Percentiles rank a stretch among this genome's conserved stretches.
These are phyloP conservation scores for Fusarium sp. DNA, from an alignment of 2,329 filamentous ascomycete genomes.

Conservation along the genomic window DNA sequence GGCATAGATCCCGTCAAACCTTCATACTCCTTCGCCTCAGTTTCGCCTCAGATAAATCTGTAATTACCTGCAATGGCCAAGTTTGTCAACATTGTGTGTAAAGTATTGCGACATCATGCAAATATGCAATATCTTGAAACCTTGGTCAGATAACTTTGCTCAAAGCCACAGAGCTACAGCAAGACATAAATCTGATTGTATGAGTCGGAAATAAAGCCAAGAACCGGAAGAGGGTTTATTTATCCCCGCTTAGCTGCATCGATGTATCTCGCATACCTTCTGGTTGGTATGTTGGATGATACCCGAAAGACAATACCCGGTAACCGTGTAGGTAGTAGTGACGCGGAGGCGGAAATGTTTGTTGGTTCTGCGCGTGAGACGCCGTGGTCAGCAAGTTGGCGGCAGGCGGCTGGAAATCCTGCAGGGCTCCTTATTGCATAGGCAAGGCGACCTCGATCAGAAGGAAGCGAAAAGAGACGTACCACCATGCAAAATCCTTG, in stretches of 20 bases:
- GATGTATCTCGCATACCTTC: constrained; percentile 1
- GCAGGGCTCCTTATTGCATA: constrained; percentile 10
- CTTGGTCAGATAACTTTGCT: neutral
- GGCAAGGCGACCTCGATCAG: constrained; percentile 12
- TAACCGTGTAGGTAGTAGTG: neutral
- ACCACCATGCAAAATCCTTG: constrained; percentile 18
- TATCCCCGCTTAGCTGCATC: constrained; percentile 2
- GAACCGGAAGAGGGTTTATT: neutral
- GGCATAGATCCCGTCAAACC: neutral
- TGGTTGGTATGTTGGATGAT: constrained; percentile 5
- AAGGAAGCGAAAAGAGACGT: constrained; percentile 14
- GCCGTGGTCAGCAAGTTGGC: constrained; percentile 16
- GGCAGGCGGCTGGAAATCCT: constrained; percentile 15
- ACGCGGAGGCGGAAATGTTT: constrained; percentile 2
- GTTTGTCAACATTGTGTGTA: constrained; percentile 2
- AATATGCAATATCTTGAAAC: neutral
- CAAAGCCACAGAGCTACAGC: neutral
- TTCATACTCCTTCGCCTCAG: constrained; percentile 21
- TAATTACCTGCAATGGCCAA: neutral
- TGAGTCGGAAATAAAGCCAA: constrained; percentile 9
- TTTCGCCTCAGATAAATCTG: constrained; percentile 19
- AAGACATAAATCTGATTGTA: constrained; percentile 15
- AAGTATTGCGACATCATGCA: neutral
- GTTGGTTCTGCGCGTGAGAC: constrained; percentile 21
- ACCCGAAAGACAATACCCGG: constrained; percentile 17